These are phyloP conservation scores for Beauveria australis DNA, from an alignment of 2,329 filamentous ascomycete genomes.

Conservation along the genomic window DNA sequence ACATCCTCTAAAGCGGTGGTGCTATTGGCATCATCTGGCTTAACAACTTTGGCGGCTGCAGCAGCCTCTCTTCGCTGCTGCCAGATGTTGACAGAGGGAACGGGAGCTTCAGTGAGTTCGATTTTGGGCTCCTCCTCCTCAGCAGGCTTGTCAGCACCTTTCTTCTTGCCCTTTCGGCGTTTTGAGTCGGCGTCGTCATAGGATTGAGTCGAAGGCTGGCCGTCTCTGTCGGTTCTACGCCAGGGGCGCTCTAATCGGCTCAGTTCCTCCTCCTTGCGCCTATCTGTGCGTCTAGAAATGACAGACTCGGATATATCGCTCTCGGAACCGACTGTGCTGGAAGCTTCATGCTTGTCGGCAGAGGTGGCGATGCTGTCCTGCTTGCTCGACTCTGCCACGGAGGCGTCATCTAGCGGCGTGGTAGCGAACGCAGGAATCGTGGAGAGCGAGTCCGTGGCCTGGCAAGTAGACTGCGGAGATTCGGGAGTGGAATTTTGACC, in stretches of 20 bases:
- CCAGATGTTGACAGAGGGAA: slow-evolving; percentile 85
- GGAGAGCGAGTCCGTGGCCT: slow-evolving; percentile 14
- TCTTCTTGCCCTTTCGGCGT: slow-evolving; percentile 50
- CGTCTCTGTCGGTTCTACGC: slow-evolving; percentile 38
- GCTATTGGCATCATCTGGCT: slow-evolving; percentile 33
- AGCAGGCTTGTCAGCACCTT: slow-evolving; percentile 41
- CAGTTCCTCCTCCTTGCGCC: slow-evolving; percentile 31
- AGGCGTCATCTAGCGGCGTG: slow-evolving; percentile 14
- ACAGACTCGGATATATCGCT: slow-evolving; percentile 28
- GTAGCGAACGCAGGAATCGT: background rate
- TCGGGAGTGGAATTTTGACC: slow-evolving; percentile 37
- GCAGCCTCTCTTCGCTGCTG: slow-evolving; percentile 62
- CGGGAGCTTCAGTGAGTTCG: slow-evolving; percentile 70
- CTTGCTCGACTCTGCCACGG: slow-evolving; percentile 16
- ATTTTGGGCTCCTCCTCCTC: slow-evolving; percentile 55
- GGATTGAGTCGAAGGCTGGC: slow-evolving; percentile 54
- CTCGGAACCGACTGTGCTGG: slow-evolving; percentile 29
- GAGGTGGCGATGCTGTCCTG: slow-evolving; percentile 12
- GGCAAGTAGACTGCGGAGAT: slow-evolving; percentile 29
- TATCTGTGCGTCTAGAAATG: slow-evolving; percentile 24
- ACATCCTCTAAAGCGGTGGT: slow-evolving; percentile 29
- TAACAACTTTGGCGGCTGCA: slow-evolving; percentile 13
- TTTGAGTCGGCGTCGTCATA: slow-evolving; percentile 50
- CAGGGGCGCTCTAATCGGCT: slow-evolving; percentile 31
- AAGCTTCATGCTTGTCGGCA: slow-evolving; percentile 26